phyloP scores from a whole-genome alignment of 2,329 filamentous ascomycete species.

The Scortechinia acanthostroma region DNA sequence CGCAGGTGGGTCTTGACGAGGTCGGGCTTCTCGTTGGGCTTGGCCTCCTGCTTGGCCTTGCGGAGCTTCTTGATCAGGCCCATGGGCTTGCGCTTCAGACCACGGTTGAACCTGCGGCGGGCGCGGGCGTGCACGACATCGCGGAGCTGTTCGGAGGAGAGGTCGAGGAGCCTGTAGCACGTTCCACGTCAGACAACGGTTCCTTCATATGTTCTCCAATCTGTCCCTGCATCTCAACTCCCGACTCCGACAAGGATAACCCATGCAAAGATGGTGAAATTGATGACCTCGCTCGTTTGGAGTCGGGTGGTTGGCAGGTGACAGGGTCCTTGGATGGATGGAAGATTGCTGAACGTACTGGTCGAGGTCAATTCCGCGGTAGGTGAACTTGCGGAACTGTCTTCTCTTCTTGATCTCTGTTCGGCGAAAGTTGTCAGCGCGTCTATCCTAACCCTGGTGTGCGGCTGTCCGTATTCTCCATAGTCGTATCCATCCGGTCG shows the following conservation, averaged over 20 bases:
- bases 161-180: conserved; percentile 85
- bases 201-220: neutral
- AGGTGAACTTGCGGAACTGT: conserved; percentile 99
- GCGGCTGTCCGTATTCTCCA: conserved; percentile 4
- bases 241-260: neutral
- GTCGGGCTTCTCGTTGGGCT: conserved; percentile 99
- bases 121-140: conserved; percentile 99
- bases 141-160: conserved; percentile 95
- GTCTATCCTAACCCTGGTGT: neutral
- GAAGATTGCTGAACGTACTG: conserved; percentile 62
- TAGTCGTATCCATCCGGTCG: conserved; percentile 16
- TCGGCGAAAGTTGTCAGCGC: conserved; percentile 19
- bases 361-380: conserved; percentile 98
- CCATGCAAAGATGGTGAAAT: conserved; percentile 1
- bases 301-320: conserved; percentile 5
- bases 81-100: conserved; percentile 99
- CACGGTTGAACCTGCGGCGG: conserved; percentile 97
- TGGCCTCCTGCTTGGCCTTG: conserved; percentile 97
- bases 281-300: conserved; percentile 1
- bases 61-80: conserved; percentile 99
- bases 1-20: conserved; percentile 98
- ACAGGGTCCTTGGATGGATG: conserved; percentile 5
- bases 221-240: neutral
- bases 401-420: conserved; percentile 96
- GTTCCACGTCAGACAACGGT: neutral